Evolutionary conservation across 2,329 filamentous ascomycete genomes (phyloP).

Genomic region (Cercospora sesami): DNA sequence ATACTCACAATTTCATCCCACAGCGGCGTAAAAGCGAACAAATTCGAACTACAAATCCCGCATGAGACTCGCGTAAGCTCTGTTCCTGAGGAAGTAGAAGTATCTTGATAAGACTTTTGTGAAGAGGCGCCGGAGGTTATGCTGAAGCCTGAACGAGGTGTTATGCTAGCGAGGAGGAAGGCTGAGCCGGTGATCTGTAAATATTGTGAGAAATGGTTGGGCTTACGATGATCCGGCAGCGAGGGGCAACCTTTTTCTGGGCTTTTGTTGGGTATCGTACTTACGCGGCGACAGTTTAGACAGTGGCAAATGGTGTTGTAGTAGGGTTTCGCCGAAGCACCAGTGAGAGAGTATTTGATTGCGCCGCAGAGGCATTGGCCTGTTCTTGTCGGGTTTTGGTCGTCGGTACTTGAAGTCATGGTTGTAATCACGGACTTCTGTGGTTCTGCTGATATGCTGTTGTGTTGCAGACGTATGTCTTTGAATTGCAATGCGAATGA

Average conservation of each 20-base stretch:
- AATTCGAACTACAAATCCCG: slow-evolving; percentile 40
- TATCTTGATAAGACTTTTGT: slow-evolving; percentile 46
- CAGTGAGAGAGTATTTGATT: slow-evolving; percentile 48
- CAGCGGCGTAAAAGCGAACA: slow-evolving; percentile 28
- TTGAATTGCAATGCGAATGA: not conserved
- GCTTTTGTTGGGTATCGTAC: not conserved
- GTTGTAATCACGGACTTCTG: not conserved
- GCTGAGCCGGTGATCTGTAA: slow-evolving; percentile 28
- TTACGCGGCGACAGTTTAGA: slow-evolving; percentile 48
- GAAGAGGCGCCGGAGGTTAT: slow-evolving; percentile 44
- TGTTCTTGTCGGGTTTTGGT: slow-evolving; percentile 16
- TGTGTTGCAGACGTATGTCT: not conserved
- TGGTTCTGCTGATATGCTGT: not conserved
- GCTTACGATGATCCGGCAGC: not conserved
- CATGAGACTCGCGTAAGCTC: slow-evolving; percentile 48
- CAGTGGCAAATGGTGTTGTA: slow-evolving; percentile 49
- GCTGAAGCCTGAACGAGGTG: slow-evolving; percentile 40
- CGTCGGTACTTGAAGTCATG: not conserved
- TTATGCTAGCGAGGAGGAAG: slow-evolving; percentile 19
- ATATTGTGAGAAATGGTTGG: not conserved
- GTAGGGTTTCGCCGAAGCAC: slow-evolving; percentile 44
- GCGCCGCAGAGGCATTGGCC: slow-evolving; percentile 47
- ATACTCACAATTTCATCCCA: slow-evolving; percentile 29
- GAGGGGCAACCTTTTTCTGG: not conserved
- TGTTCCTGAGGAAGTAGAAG: slow-evolving; percentile 47